Base-by-base conservation (phyloP, 352 stramenopile genomes). In the Globisporangium orthogonon region DNA sequence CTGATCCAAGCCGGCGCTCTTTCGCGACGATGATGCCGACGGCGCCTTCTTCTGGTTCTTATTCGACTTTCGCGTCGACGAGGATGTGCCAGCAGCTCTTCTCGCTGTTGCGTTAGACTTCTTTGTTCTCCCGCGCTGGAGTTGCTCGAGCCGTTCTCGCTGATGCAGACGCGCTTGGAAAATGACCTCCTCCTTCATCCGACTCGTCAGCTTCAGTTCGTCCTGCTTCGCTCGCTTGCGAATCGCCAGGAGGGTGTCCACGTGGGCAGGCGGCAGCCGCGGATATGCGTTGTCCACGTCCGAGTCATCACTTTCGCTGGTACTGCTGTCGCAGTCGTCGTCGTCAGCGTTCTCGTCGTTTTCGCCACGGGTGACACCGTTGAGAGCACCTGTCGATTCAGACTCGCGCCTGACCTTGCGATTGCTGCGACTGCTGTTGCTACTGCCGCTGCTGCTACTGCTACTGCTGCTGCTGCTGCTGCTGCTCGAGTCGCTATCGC, bases 231-330 rank as follows among this genome's bases (percentile, higher is more conserved):
- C 73, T 59, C 65, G 67, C 49, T 83, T 78, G 41, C 77, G 72
- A 28, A 79, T 63, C 5, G 68, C 56, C 50, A 91, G 78, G 3
- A 91, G 50, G 9, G 63, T 61, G 48, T 91, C 82, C 23, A 91
- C 76, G 1, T 78, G 78, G 10, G 80, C 69, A 7, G 68, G 50
- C 0, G 82, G 75, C 10, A 91, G 58, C 39, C 69, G 60, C 35
- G 78, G 81, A 39, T 91, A 91, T 29, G 76, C 75, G 29, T 67
- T 78, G 40, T 91, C 76, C 18, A 86, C 50, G 40, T 89, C 76
- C 0, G 73, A 83, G 28, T 67, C 79, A 50, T 87, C 78, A 50
- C 67, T 76, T 7, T 70, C 67, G 59, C 81, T 89, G 44, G 80
- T 73, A 5, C 69, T 71, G 52, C 61, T 77, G 10, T 69, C 45